A percentile compares a stretch with the other conserved stretches of the same genome.
These are phyloP conservation scores for Phyllachora maydis DNA, from an alignment of 2,329 filamentous ascomycete species.

Conservation along the genomic window DNA sequence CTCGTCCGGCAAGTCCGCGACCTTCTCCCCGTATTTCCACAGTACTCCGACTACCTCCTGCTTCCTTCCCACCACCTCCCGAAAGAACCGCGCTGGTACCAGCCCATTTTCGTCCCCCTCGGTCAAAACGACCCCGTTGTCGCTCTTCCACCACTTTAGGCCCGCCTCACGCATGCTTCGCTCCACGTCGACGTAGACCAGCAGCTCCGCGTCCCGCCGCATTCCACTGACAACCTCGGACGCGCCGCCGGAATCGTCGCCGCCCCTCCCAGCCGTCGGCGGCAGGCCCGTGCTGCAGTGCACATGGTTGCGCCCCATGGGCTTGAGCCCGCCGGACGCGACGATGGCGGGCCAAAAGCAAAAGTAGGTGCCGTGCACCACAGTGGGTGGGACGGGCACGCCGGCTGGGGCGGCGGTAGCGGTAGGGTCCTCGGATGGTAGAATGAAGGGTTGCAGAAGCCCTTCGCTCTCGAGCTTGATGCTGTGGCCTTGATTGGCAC, in stretches of 20 bases:
- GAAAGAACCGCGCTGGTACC: slow-evolving; percentile 47
- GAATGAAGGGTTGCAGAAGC: slow-evolving; percentile 47
- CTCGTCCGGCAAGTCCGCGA: slow-evolving; percentile 42
- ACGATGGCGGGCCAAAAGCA: slow-evolving; percentile 59
- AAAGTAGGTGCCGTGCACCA: slow-evolving; percentile 81
- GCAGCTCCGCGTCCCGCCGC: slow-evolving; percentile 53
- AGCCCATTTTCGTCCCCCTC: slow-evolving; percentile 35
- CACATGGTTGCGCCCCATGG: slow-evolving; percentile 73
- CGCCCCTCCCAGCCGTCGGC: too few relatives aligned
- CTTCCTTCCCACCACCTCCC: slow-evolving; percentile 43
- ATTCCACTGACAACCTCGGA: slow-evolving; percentile 54
- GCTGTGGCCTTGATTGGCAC: slow-evolving; percentile 87
- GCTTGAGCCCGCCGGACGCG: slow-evolving; percentile 52
- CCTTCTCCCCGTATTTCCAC: slow-evolving; percentile 47
- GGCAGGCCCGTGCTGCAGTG: slow-evolving; percentile 70
- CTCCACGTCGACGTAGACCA: slow-evolving; percentile 58
- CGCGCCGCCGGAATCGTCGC: too few relatives aligned
- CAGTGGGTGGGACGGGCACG: slow-evolving; percentile 32
- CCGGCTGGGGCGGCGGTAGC: slow-evolving; percentile 2
- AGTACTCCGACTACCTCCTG: slow-evolving; percentile 42
- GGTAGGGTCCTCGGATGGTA: slow-evolving; percentile 17
- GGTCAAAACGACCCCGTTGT: slow-evolving; percentile 56
- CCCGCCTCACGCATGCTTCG: slow-evolving; percentile 37
- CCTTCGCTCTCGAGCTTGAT: slow-evolving; percentile 54
- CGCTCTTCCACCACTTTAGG: slow-evolving; percentile 58